Percentiles rank a stretch among this genome's conserved stretches.
Conservation (phyloP, 345 rosid species). For the Mercurialis annua region DNA sequence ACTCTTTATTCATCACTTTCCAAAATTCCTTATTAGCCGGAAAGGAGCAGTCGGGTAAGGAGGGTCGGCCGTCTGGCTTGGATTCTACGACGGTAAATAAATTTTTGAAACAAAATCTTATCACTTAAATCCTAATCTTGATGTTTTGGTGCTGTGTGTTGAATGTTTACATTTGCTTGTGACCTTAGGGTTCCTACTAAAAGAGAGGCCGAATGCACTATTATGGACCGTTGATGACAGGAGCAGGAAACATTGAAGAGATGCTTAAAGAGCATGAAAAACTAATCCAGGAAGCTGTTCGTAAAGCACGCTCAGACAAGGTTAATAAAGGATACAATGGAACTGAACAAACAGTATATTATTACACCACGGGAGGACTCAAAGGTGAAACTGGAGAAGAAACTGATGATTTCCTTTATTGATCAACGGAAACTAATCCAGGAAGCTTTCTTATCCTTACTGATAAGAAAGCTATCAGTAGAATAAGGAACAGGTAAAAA, state of each 20-base stretch:
- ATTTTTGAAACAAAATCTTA: neutral
- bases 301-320: constrained; percentile 68
- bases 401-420: constrained; percentile 1
- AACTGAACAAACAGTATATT: constrained; percentile 34
- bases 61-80: constrained; percentile 33
- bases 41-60: constrained; percentile 27
- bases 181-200: constrained; percentile 33
- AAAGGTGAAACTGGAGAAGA: constrained; percentile 28
- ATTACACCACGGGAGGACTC: constrained; percentile 28
- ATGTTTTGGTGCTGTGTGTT: neutral
- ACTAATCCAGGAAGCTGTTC: constrained; percentile 69
- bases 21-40: no score
- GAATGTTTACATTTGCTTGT: constrained; percentile 17
- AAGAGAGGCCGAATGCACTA: constrained; percentile 49
- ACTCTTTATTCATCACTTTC: no score
- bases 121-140: neutral
- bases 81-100: constrained; percentile 39
- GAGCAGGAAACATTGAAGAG: constrained; percentile 71
- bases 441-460: no score
- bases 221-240: constrained; percentile 68
- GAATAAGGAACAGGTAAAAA: no score
- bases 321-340: constrained; percentile 20
- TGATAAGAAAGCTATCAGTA: no score
- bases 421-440: neutral
- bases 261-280: constrained; percentile 90